These are phyloP conservation scores for Cryptosporidium felis DNA, from an alignment of 169 alveolate genomes.

Conservation along the genomic window DNA sequence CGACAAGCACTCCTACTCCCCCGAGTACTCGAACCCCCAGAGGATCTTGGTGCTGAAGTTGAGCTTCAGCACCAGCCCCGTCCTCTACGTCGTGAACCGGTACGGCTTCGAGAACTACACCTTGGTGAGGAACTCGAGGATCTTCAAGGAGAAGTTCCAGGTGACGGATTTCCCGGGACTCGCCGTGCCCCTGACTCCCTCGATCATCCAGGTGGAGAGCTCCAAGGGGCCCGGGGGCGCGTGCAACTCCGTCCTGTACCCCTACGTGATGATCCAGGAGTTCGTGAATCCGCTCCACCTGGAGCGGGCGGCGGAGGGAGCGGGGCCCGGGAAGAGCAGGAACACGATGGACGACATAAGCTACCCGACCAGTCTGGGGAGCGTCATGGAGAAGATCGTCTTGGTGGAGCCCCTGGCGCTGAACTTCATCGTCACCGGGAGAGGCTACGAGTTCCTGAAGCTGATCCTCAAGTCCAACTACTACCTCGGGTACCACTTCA, in stretches of 20 bases:
- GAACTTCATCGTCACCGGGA: conserved; percentile 5
- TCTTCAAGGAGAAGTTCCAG: conserved; percentile 33
- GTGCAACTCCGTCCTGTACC: conserved; percentile 23
- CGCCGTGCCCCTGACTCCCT: conserved; percentile 20
- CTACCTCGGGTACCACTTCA: not conserved
- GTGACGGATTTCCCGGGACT: not conserved
- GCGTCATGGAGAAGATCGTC: not conserved
- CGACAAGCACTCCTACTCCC: not conserved
- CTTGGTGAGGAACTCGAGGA: conserved; percentile 1
- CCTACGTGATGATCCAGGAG: conserved; percentile 43
- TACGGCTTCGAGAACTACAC: not conserved
- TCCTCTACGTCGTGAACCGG: not conserved
- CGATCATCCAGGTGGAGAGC: conserved; percentile 13
- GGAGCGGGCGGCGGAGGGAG: not conserved
- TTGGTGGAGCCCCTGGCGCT: not conserved
- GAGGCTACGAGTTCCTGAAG: conserved; percentile 6
- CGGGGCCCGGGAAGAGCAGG: not conserved
- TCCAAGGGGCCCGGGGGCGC: not conserved
- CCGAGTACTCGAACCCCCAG: conserved; percentile 19
- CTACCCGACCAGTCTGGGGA: not conserved
- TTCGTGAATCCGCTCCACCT: conserved; percentile 21
- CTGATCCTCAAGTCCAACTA: not conserved
- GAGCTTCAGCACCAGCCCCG: not conserved
- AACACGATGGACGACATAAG: conserved; percentile 15
- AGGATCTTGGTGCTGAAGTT: conserved; percentile 24